These are phyloP conservation scores for Dimargaris xerosporica DNA, from an alignment of 192 early-diverging fungal genomes.

Conservation along the genomic window DNA sequence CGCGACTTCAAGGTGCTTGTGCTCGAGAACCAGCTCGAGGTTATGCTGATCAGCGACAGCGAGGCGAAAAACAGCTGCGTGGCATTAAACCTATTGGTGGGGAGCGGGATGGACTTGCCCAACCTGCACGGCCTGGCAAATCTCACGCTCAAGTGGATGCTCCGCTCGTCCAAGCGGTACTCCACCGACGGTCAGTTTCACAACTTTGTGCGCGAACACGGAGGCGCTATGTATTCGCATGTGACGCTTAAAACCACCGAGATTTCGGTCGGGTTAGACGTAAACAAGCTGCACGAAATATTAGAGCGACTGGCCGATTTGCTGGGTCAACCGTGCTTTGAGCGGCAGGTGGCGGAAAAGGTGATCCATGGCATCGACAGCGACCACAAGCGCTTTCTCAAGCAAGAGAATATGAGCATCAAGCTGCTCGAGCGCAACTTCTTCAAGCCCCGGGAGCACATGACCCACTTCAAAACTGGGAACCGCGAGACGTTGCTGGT, in stretches of 20 bases:
- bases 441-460: constrained; percentile 2
- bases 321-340: background rate
- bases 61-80: background rate
- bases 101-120: background rate
- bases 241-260: background rate
- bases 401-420: constrained; percentile 7
- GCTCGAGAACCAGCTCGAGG: constrained; percentile 9
- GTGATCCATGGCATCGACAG: constrained; percentile 1
- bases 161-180: background rate
- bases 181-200: background rate
- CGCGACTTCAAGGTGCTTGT: constrained; percentile 6
- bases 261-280: background rate
- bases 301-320: background rate
- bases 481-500: constrained; percentile 59
- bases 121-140: background rate
- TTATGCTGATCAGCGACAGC: constrained; percentile 10
- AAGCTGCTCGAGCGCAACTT: constrained; percentile 8
- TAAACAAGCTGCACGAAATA: background rate
- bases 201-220: constrained; percentile 4
- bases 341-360: constrained; percentile 7
- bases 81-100: background rate
- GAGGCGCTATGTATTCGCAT: background rate
- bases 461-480: constrained; percentile 63
- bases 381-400: constrained; percentile 1
- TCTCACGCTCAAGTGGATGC: constrained; percentile 3